Conservation (phyloP, 2,329 filamentous ascomycete species). For the Trichoderma brevicompactum region DNA sequence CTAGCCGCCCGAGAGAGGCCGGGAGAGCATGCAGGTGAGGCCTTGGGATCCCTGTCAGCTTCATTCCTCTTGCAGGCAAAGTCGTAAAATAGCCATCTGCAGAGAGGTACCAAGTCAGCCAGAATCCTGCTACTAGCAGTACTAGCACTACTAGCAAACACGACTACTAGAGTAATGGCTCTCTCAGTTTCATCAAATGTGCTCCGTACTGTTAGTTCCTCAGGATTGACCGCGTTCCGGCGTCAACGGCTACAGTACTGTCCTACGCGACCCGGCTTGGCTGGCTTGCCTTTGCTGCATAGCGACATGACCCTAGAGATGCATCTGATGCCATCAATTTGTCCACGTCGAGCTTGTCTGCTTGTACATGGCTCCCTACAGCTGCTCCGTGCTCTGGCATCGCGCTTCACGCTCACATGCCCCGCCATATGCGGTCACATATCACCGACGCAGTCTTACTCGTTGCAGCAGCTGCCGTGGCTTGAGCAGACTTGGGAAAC, state of each 20-base stretch:
- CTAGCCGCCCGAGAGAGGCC: neutral
- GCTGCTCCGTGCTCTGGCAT: neutral
- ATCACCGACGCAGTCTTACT: neutral
- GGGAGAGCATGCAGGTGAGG: neutral
- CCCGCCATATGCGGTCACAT: neutral
- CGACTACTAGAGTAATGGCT: too few relatives aligned
- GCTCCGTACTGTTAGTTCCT: too few relatives aligned
- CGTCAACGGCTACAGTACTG: too few relatives aligned
- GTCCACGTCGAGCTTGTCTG: conserved; percentile 22
- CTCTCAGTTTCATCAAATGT: too few relatives aligned
- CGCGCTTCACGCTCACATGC: conserved; percentile 10
- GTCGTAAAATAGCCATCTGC: conserved; percentile 8
- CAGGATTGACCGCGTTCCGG: too few relatives aligned
- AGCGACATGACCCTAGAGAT: too few relatives aligned
- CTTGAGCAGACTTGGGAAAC: neutral
- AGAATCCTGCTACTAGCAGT: too few relatives aligned
- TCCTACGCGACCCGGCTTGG: too few relatives aligned
- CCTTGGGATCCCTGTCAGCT: conserved; percentile 19
- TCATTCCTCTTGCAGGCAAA: conserved; percentile 17
- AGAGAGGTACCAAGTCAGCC: neutral
- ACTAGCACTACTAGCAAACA: too few relatives aligned
- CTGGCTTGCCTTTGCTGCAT: too few relatives aligned
- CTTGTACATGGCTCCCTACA: conserved; percentile 1
- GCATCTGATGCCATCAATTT: neutral
- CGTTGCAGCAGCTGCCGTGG: neutral